Evolutionary conservation across 441 rosid genomes (phyloP).

Genomic region (Populus hybrid): DNA sequence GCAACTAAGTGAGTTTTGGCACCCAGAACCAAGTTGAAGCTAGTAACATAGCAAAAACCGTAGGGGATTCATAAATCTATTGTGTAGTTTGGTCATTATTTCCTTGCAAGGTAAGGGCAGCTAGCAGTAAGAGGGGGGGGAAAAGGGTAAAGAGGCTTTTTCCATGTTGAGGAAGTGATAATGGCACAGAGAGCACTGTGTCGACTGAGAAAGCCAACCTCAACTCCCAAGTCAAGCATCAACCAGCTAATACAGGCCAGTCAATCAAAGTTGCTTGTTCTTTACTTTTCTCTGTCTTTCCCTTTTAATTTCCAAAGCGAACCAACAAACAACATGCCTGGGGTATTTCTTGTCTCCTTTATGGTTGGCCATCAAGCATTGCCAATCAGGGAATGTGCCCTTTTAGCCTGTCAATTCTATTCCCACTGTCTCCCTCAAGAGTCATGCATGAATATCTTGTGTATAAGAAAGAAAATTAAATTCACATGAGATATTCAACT

Average conservation of each 20-base stretch:
- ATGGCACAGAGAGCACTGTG: conserved; percentile 16
- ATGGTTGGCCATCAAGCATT: conserved; percentile 25
- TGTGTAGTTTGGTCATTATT: background rate
- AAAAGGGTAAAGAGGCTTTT: background rate
- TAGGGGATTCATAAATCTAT: too few species aligned
- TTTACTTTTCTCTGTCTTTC: conserved; percentile 30
- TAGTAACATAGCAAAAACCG: too few species aligned
- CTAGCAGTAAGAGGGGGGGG: background rate
- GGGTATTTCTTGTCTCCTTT: conserved; percentile 34
- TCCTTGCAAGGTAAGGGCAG: background rate
- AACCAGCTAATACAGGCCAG: conserved; percentile 21
- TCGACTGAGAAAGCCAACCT: conserved; percentile 14
- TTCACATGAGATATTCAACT: too few species aligned
- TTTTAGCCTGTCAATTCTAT: conserved; percentile 19
- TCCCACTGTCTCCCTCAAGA: conserved; percentile 11
- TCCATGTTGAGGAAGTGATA: conserved; percentile 1
- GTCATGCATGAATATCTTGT: too few species aligned
- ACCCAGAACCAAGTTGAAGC: too few species aligned
- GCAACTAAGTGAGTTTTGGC: too few species aligned
- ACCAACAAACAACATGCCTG: background rate
- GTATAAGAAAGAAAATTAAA: too few species aligned
- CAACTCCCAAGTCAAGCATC: conserved; percentile 40
- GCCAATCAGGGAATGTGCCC: conserved; percentile 33
- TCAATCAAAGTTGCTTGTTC: conserved; percentile 42
- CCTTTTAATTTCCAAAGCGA: conserved; percentile 19